These are phyloP conservation scores for Trametes gibbosa DNA, from an alignment of 768 basidiomycete species.

Conservation along the genomic window DNA sequence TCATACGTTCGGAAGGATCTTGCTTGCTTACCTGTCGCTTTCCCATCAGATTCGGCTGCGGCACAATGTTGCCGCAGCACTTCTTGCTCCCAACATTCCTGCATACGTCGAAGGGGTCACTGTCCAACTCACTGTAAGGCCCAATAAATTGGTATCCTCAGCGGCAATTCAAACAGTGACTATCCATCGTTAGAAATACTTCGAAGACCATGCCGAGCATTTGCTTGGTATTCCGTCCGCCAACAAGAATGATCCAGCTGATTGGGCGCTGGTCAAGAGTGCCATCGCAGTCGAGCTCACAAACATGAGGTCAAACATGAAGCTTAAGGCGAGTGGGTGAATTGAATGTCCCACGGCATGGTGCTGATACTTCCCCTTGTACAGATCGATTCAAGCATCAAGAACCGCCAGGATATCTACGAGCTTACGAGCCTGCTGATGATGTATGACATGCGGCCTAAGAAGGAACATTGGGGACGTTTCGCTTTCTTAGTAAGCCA, in stretches of 20 bases:
- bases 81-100: slow-evolving; percentile 3
- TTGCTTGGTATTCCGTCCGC: background rate
- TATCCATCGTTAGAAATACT: background rate
- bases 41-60: slow-evolving; percentile 2
- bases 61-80: background rate
- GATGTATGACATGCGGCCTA: slow-evolving; percentile 4
- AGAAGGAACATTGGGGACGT: slow-evolving; percentile 6
- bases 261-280: slow-evolving; percentile 7
- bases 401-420: slow-evolving; percentile 12
- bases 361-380: background rate
- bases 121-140: slow-evolving; percentile 1
- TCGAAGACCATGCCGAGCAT: background rate
- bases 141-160: background rate
- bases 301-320: background rate
- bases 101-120: slow-evolving; percentile 2
- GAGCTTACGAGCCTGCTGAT: background rate
- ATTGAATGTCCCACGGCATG: background rate
- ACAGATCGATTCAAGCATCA: slow-evolving; percentile 7
- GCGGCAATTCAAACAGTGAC: background rate
- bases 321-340: background rate
- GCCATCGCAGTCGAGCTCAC: slow-evolving; percentile 2
- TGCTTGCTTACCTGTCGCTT: background rate
- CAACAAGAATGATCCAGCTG: background rate
- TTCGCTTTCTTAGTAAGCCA: slow-evolving; percentile 10
- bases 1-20: background rate